Conservation (phyloP, 2,329 filamentous ascomycete genomes). For the Colletotrichum chrysophilum region DNA sequence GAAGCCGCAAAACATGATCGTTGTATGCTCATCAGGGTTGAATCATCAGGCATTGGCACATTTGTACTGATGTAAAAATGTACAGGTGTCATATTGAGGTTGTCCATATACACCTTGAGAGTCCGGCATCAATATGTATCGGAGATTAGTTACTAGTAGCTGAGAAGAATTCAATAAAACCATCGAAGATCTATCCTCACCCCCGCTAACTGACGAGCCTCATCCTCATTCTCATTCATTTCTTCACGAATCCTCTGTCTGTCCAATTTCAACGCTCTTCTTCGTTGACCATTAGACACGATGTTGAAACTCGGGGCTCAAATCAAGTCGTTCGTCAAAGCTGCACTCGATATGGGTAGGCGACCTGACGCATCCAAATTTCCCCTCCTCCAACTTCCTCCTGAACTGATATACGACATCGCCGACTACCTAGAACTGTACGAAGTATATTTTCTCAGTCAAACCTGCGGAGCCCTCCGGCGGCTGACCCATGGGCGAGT, state of each 20-base stretch:
- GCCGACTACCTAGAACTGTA: background rate
- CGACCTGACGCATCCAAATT: background rate
- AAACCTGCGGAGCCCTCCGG: background rate
- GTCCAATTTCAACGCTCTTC: background rate
- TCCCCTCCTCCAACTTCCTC: background rate
- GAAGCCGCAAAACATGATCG: background rate
- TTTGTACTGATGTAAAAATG: background rate
- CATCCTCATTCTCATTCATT: background rate
- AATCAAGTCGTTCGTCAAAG: background rate
- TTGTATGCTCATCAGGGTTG: background rate
- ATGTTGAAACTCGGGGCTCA: background rate
- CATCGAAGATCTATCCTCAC: accelerated
- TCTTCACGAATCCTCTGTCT: accelerated
- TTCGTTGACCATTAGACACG: background rate
- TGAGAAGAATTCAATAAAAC: background rate
- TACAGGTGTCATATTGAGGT: background rate
- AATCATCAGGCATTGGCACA: background rate
- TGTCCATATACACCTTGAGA: background rate
- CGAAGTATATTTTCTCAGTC: background rate
- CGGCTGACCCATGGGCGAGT: background rate
- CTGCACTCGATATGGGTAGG: background rate
- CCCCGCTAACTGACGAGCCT: background rate
- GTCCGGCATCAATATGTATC: accelerated
- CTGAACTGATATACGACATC: background rate
- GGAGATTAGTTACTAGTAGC: background rate